These are phyloP conservation scores for Cucurbita pepo DNA, from an alignment of 306 rosid genomes.

Conservation along the genomic window DNA sequence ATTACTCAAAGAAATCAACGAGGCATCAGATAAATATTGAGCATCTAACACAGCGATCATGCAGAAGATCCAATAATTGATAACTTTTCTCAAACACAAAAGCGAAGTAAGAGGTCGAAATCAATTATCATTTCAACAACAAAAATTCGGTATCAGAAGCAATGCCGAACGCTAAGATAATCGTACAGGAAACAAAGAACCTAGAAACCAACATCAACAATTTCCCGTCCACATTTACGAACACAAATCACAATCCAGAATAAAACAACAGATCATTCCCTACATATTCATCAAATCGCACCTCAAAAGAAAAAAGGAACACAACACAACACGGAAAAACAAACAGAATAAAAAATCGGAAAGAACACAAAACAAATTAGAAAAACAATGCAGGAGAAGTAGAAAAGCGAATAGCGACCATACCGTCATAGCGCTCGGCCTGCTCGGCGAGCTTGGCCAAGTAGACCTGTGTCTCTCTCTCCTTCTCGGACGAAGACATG, in stretches of 20 bases:
- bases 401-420: neutral
- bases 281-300: neutral
- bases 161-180: neutral
- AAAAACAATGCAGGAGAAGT: neutral
- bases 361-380: neutral
- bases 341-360: neutral
- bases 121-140: neutral
- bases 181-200: neutral
- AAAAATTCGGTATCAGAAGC: neutral
- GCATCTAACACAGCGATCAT: neutral
- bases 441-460: conserved; percentile 8
- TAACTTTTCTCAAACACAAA: neutral
- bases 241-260: no score
- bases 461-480: conserved; percentile 6
- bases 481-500: conserved; percentile 6
- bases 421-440: conserved; percentile 6
- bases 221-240: no score
- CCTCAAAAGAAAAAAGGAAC: neutral
- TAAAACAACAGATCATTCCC: neutral
- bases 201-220: neutral
- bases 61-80: neutral
- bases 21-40: neutral
- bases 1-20: neutral
- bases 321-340: neutral
- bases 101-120: neutral